A percentile compares a stretch with the other conserved stretches of the same genome.
These are phyloP conservation scores for Plantago elongata DNA, from an alignment of 257 asterid genomes.

Conservation along the genomic window DNA sequence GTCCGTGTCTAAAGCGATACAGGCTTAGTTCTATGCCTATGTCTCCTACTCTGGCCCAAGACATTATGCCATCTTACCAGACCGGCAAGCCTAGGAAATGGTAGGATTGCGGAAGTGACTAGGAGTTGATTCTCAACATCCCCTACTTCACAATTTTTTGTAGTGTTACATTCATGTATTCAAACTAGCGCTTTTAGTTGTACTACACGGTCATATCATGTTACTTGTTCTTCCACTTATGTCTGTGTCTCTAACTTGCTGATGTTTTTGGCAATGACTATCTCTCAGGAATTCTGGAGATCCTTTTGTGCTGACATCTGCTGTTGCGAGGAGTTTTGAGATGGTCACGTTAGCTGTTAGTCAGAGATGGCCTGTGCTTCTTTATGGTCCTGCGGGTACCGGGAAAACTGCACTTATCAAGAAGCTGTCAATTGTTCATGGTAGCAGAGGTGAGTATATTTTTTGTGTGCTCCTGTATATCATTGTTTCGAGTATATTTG, in stretches of 20 bases:
- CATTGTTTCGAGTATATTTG: neutral
- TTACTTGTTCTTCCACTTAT: too few relatives aligned
- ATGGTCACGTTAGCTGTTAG: constrained; percentile 77
- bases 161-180: too few relatives aligned
- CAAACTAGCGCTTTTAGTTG: too few relatives aligned
- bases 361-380: constrained; percentile 96
- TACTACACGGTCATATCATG: too few relatives aligned
- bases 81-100: constrained; percentile 26
- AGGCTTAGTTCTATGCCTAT: constrained; percentile 22
- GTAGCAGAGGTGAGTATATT: constrained; percentile 54
- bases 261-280: constrained; percentile 2
- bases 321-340: constrained; percentile 60
- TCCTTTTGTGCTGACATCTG: constrained; percentile 68
- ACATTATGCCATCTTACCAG: constrained; percentile 20
- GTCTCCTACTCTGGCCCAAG: constrained; percentile 28
- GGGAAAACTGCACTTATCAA: constrained; percentile 81
- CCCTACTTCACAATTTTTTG: too few relatives aligned
- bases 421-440: constrained; percentile 53
- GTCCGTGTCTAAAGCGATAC: constrained; percentile 20
- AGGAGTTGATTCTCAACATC: neutral
- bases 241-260: neutral
- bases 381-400: constrained; percentile 85
- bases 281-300: constrained; percentile 42
- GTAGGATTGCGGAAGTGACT: constrained; percentile 30
- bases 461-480: neutral